Percentiles rank a stretch among this genome's conserved stretches.
Evolutionary conservation across 768 basidiomycete genomes (phyloP).

Genomic region (Steccherinum ochraceum): DNA sequence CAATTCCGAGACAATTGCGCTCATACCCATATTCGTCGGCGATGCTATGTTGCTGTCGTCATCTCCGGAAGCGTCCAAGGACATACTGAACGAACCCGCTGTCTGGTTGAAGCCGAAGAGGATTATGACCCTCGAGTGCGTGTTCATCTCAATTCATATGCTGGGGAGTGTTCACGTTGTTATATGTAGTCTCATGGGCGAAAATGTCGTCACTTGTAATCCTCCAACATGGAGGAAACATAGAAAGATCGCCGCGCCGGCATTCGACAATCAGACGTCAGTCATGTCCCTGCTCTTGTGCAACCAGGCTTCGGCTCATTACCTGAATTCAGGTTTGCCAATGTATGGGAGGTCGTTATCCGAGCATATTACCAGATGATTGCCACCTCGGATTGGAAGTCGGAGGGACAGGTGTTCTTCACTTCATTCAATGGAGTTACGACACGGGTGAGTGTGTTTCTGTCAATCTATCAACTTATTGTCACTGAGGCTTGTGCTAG

Average conservation of each 20-base stretch:
- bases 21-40: slow-evolving; percentile 4
- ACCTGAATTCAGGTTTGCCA: slow-evolving; percentile 6
- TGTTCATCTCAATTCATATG: neutral
- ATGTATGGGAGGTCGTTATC: slow-evolving; percentile 10
- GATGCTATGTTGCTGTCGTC: neutral
- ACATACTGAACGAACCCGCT: slow-evolving; percentile 2
- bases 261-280: slow-evolving; percentile 9
- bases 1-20: neutral
- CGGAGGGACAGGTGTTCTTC: slow-evolving; percentile 6
- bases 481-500: neutral
- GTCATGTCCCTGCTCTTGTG: neutral
- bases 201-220: slow-evolving; percentile 5
- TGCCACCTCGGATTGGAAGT: slow-evolving; percentile 6
- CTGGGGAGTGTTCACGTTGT: neutral
- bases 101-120: slow-evolving; percentile 1
- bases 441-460: slow-evolving; percentile 1
- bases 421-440: slow-evolving; percentile 11
- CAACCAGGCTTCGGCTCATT: no score
- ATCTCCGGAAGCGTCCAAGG: slow-evolving; percentile 7
- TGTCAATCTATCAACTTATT: neutral
- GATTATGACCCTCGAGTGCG: slow-evolving; percentile 2
- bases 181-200: slow-evolving; percentile 5
- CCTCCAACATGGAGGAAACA: slow-evolving; percentile 10
- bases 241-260: slow-evolving; percentile 11
- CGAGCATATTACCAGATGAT: slow-evolving; percentile 7